Evolutionary conservation across 495 filamentous ascomycete species (phyloP), one percentile per base, ranked within the genome.

Genomic region (Xylaria grammica): DNA sequence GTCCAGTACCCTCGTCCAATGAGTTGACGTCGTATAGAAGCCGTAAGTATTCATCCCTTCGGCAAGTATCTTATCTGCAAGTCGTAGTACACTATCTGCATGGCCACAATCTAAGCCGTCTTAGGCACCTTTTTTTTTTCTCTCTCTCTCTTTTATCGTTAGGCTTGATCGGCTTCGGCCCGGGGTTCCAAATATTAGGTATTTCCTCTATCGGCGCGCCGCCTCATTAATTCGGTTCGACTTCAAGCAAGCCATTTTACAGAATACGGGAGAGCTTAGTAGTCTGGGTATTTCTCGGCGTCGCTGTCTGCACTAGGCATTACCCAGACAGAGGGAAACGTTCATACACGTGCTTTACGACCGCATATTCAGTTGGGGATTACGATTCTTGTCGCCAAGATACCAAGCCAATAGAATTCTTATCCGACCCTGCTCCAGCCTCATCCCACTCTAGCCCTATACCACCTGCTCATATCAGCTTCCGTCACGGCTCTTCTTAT

Each of bases 321-420:
- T 36, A 29, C 56, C 56, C 27, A 59, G 42, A 59, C 27, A 48
- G 20, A 29, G 27, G n/a, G 10, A 8, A 36, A 13, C 30, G 1
- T 11, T 42, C 11, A 19, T n/a, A 24, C 60, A 62, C 60, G 60
- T 54, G 49, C 49, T 62, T 46, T 36, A 36, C 26, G 22, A 17
- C 24, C 8, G 36, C 50, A 11, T n/a, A 24, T 20, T 30, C 19
- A 29, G 20, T 45, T 40, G 30, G 11, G 15, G 0, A 4, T 4
- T 42, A 7, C 55, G n/a, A 48, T 26, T 38, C 34, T 6, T 22
- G 4, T 49, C 11, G 44, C 57, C 44, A 49, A 60, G 57, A 32
- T 13, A 17, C 30, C 29, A 36, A 38, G 40, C 27, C 3, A 26
- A 44, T 20, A 38, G 32, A 32, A 22, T 44, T 59, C 6, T 42